These are phyloP conservation scores for Gossypium gossypioides DNA, from an alignment of 441 rosid species.

Conservation along the genomic window DNA sequence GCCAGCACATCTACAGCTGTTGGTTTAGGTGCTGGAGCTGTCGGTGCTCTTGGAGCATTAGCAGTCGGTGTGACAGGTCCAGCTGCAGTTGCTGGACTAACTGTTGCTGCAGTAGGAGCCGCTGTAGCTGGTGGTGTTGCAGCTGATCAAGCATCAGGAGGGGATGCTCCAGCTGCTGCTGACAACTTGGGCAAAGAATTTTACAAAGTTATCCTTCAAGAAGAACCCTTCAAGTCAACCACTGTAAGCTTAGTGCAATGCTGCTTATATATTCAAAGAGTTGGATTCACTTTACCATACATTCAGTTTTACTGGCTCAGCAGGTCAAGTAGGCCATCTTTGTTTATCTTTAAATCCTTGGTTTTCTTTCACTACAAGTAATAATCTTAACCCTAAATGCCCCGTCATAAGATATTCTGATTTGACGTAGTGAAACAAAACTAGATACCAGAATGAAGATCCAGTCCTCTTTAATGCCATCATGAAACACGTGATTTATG, in stretches of 20 bases:
- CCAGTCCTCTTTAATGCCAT: neutral
- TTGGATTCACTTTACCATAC: neutral
- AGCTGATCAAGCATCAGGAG: conserved; percentile 50
- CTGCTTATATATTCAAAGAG: neutral
- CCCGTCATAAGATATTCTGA: neutral
- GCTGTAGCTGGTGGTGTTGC: conserved; percentile 65
- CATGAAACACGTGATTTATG: neutral
- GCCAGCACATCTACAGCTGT: conserved; percentile 61
- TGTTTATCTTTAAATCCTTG: neutral
- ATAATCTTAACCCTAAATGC: neutral
- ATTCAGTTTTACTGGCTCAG: neutral
- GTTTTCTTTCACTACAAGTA: neutral
- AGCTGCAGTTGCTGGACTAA: conserved; percentile 50
- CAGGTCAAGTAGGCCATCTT: neutral
- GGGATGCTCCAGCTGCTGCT: conserved; percentile 64
- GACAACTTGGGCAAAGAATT: conserved; percentile 61
- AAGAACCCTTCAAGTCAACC: conserved; percentile 89
- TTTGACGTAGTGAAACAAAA: neutral
- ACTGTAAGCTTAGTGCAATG: conserved; percentile 30
- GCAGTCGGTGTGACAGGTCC: conserved; percentile 61
- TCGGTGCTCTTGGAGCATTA: conserved; percentile 60
- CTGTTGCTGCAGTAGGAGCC: conserved; percentile 68
- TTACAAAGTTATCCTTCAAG: conserved; percentile 61
- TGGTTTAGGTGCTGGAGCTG: conserved; percentile 57
- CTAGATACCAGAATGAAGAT: neutral